phyloP scores from a whole-genome alignment of 495 filamentous ascomycete species.

The Neurospora discreta region DNA sequence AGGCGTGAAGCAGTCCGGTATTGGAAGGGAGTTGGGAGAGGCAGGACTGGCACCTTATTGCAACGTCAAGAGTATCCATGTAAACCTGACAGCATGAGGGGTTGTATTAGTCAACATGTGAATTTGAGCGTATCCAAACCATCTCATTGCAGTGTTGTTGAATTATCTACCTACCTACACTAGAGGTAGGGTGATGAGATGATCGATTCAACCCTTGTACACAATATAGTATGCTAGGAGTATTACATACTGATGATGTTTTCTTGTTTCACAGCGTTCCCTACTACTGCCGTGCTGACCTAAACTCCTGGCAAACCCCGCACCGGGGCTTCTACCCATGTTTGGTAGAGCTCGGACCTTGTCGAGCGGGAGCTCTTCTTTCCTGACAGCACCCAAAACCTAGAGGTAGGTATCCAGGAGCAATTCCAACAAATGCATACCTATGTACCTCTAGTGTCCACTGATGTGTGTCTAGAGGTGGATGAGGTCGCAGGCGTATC shows the following conservation, averaged over 20 bases:
- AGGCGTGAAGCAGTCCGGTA: slow-evolving; percentile 90
- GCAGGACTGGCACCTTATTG: slow-evolving; percentile 74
- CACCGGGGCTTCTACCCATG: not conserved
- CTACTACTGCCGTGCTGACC: not conserved
- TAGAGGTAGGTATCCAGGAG: too few species aligned
- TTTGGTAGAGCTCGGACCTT: not conserved
- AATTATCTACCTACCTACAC: too few species aligned
- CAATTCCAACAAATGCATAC: not conserved
- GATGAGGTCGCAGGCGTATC: not conserved
- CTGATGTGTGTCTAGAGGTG: too few species aligned
- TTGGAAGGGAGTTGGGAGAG: slow-evolving; percentile 82
- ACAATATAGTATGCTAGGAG: not conserved
- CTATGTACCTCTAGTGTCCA: not conserved
- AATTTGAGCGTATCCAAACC: not conserved
- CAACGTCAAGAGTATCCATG: slow-evolving; percentile 68
- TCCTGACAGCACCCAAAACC: not conserved
- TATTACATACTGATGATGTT: too few species aligned
- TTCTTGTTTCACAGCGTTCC: not conserved
- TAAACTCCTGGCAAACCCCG: not conserved
- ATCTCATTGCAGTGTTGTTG: not conserved
- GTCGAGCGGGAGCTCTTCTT: not conserved
- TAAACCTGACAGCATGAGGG: slow-evolving; percentile 47
- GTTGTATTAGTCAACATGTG: not conserved
- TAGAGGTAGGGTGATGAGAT: not conserved
- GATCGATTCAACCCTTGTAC: not conserved